These are phyloP conservation scores for Orbilia brochopaga DNA, from an alignment of 2,329 filamentous ascomycete species.

Conservation along the genomic window DNA sequence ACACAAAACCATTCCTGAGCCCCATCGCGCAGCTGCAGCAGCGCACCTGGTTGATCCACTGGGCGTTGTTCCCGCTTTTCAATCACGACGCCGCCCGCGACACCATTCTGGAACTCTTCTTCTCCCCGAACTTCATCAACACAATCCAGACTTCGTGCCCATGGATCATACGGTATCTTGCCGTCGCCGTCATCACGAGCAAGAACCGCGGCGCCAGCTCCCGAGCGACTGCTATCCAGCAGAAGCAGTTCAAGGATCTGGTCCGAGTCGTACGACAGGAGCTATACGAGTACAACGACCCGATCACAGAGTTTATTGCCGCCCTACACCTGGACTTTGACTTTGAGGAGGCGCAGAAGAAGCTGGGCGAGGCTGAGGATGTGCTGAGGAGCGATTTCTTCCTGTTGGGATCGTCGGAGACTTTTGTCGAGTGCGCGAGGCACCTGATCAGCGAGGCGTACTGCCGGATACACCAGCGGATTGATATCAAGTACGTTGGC, in stretches of 20 bases:
- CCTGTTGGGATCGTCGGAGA: slow-evolving; percentile 80
- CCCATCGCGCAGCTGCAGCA: slow-evolving; percentile 93
- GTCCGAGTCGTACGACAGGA: slow-evolving; percentile 95
- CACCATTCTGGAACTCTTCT: slow-evolving; percentile 91
- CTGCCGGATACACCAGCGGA: slow-evolving; percentile 99
- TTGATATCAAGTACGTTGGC: slow-evolving; percentile 78
- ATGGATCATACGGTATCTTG: slow-evolving; percentile 93
- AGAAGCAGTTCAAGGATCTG: slow-evolving; percentile 98
- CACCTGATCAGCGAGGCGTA: slow-evolving; percentile 98
- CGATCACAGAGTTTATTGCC: slow-evolving; percentile 93
- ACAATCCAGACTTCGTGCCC: slow-evolving; percentile 98
- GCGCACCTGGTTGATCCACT: slow-evolving; percentile 97
- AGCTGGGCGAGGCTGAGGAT: slow-evolving; percentile 84
- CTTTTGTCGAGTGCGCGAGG: slow-evolving; percentile 90
- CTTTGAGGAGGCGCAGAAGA: slow-evolving; percentile 93
- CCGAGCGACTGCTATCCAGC: slow-evolving; percentile 83
- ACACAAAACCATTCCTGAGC: slow-evolving; percentile 94
- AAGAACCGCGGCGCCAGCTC: slow-evolving; percentile 67
- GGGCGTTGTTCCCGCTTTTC: slow-evolving; percentile 98
- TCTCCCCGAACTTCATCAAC: slow-evolving; percentile 97
- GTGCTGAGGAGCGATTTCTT: slow-evolving; percentile 95
- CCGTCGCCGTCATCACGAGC: slow-evolving; percentile 93
- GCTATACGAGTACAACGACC: slow-evolving; percentile 95
- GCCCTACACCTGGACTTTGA: slow-evolving; percentile 96
- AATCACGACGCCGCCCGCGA: slow-evolving; percentile 94